Percentiles rank a stretch among this genome's conserved stretches.
Conservation (phyloP, 768 basidiomycete species). For the Amanita subjunquillea region DNA sequence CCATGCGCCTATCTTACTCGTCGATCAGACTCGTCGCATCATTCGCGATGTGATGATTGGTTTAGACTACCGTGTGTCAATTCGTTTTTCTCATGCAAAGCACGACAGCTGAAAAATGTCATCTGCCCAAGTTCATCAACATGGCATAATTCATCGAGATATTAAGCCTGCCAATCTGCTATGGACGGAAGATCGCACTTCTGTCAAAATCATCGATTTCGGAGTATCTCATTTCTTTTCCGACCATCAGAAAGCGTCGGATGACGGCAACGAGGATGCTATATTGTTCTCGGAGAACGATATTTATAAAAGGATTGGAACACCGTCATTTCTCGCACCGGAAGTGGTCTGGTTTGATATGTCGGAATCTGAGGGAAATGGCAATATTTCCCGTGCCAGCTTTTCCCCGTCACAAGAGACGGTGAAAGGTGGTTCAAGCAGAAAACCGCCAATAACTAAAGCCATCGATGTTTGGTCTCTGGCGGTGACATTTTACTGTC, state of each 20-base stretch:
- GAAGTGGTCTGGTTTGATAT: constrained; percentile 31
- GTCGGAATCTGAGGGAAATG: constrained; percentile 7
- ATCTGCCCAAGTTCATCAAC: constrained; percentile 22
- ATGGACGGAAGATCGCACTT: constrained; percentile 36
- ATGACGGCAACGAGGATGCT: constrained; percentile 14
- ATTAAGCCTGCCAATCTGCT: constrained; percentile 87
- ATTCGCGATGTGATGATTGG: constrained; percentile 32
- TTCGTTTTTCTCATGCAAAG: not conserved
- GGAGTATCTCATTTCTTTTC: constrained; percentile 35
- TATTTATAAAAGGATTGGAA: constrained; percentile 28
- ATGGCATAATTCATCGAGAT: constrained; percentile 76
- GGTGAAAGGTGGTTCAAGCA: constrained; percentile 10
- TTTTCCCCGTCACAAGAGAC: constrained; percentile 11
- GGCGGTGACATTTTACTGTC: constrained; percentile 35
- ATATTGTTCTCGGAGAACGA: constrained; percentile 27
- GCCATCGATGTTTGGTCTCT: constrained; percentile 39
- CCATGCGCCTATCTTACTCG: constrained; percentile 21
- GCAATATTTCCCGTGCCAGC: constrained; percentile 14
- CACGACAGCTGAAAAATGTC: not conserved
- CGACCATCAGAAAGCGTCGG: constrained; percentile 2
- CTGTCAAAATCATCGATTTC: constrained; percentile 88
- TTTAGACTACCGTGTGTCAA: constrained; percentile 29
- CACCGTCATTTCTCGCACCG: constrained; percentile 34
- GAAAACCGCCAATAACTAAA: constrained; percentile 31
- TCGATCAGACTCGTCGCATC: constrained; percentile 29